These are phyloP conservation scores for Starmerella powellii DNA, from an alignment of 805 yeast genomes.

Conservation along the genomic window DNA sequence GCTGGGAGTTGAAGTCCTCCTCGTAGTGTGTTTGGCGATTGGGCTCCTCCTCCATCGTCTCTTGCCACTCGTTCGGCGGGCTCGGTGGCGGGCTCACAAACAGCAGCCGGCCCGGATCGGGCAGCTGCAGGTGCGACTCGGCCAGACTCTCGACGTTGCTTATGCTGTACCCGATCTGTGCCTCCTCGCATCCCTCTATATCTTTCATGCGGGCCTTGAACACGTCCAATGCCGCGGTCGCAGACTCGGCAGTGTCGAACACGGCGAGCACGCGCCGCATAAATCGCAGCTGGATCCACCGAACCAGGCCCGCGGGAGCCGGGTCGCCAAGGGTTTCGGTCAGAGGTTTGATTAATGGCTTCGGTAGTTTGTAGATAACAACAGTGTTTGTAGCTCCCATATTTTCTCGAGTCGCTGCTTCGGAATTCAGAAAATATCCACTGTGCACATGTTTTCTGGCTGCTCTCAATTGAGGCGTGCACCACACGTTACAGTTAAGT, in stretches of 20 bases:
- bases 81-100: constrained; percentile 24
- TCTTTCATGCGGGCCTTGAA: neutral
- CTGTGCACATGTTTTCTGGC: neutral
- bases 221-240: constrained; percentile 13
- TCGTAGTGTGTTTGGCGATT: constrained; percentile 19
- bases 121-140: constrained; percentile 15
- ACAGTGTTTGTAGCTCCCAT: constrained; percentile 16
- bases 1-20: constrained; percentile 18
- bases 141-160: constrained; percentile 1
- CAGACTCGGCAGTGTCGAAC: constrained; percentile 11
- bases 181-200: neutral
- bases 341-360: constrained; percentile 1
- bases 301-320: constrained; percentile 8
- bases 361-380: constrained; percentile 15
- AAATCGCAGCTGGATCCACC: constrained; percentile 17
- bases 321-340: neutral
- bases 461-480: too few relatives aligned
- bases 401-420: too few relatives aligned
- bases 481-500: too few relatives aligned
- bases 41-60: constrained; percentile 20
- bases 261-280: constrained; percentile 22
- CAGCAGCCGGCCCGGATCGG: constrained; percentile 21
- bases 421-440: too few relatives aligned
- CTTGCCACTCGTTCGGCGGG: constrained; percentile 23
- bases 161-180: constrained; percentile 17